Evolutionary conservation across 192 early-diverging fungal genomes (phyloP), one percentile per base, ranked within the genome.

Genomic region (Glomus cerebriforme): DNA sequence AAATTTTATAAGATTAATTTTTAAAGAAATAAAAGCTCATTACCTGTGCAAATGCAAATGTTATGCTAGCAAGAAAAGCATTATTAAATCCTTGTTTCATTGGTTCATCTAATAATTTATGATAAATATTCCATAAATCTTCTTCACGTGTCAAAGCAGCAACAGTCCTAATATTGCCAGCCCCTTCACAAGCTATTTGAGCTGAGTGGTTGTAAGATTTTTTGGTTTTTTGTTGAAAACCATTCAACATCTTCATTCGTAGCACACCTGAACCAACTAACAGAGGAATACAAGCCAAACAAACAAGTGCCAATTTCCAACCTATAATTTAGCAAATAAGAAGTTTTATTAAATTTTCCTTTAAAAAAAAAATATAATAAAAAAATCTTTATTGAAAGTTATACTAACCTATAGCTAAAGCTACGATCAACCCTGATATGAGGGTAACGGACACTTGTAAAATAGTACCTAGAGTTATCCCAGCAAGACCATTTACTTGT

Each of bases 131-230:
- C 73, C 85, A 84, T 60, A 90, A 84, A 27, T 83, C 83, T 78
- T 84, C 81, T 77, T 87, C 87, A 75, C 84, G 77, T 59, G 92
- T 81, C 86, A 89, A 70, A 3, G 91, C 88, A 15, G 88, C 88
- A 8, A 97, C 93, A 0, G 94, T 97, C 24, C 89, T 82, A 74
- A 97, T 92, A 74, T 89, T 88, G 73, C 87, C 86, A 74, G 95
- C 91, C 24, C 92, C 88, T 81, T 97, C 95, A 54, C 88, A 88
- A 0, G 95, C 93, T 15, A 88, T 86, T 78, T 92, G 88, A 62
- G 85, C 87, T 9, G 92, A 89, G 10, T 83, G 59, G 78, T 89
- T 90, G 81, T 95, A 96, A 0, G 93, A 91, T 71, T 86, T 84
- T 73, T 89, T 88, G 27, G 86, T 86, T 65, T 85, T 87, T 62